Percentiles rank a stretch among this genome's conserved stretches.
phyloP scores from a whole-genome alignment of 805 yeast species.

The Monosporozyma aerobia region DNA sequence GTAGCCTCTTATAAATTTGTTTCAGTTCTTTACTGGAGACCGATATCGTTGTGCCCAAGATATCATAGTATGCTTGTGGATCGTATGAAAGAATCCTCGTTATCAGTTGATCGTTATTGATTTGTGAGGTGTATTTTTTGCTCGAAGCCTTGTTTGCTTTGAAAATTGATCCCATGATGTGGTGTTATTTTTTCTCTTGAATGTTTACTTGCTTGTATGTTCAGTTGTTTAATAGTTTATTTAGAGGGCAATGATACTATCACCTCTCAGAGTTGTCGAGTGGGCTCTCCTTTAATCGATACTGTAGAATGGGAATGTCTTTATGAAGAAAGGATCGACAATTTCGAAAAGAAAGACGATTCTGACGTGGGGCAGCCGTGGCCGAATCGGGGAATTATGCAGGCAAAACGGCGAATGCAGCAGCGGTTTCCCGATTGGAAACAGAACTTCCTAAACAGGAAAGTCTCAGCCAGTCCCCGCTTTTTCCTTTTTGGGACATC shows the following conservation, averaged over 20 bases:
- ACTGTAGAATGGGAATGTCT: no score
- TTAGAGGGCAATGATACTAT: no score
- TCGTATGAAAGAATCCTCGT: background rate
- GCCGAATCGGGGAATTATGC: background rate
- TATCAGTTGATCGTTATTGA: background rate
- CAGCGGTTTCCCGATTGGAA: background rate
- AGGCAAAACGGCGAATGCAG: background rate
- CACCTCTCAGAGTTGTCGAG: no score
- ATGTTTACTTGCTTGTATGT: background rate
- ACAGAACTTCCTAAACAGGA: background rate
- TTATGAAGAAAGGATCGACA: no score
- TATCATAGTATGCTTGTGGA: slow-evolving; percentile 48
- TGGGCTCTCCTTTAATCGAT: no score
- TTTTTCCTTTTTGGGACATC: background rate
- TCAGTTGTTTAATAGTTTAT: background rate
- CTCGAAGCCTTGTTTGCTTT: background rate
- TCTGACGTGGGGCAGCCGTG: no score
- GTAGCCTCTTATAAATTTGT: background rate
- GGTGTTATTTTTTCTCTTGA: no score
- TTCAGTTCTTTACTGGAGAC: background rate
- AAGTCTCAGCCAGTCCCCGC: background rate
- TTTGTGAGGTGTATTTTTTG: background rate
- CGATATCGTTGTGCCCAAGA: slow-evolving; percentile 34
- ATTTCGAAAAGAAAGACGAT: no score
- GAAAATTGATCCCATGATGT: background rate